phyloP scores from a whole-genome alignment of 805 yeast genomes.

The Zygosaccharomyces gambellarensis region DNA sequence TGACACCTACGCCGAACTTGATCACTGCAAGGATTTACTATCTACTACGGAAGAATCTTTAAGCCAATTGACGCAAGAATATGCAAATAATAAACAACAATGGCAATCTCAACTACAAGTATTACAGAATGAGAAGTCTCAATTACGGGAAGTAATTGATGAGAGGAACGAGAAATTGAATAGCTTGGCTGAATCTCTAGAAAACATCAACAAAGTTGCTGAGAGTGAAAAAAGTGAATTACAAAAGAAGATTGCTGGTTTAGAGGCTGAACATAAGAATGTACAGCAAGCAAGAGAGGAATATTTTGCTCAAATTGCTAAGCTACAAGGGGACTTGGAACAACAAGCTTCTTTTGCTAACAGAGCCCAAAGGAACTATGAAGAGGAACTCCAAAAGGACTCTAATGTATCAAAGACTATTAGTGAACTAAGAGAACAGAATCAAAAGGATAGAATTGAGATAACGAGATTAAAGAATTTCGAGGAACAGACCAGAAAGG shows the following conservation, averaged over 20 bases:
- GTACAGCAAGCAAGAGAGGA: constrained; percentile 19
- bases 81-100: constrained; percentile 41
- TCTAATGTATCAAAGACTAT: constrained; percentile 45
- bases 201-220: constrained; percentile 25
- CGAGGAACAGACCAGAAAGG: constrained; percentile 31
- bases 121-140: constrained; percentile 21
- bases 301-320: constrained; percentile 30
- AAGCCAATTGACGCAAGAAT: constrained; percentile 47
- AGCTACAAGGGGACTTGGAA: constrained; percentile 37
- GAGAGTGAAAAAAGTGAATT: constrained; percentile 23
- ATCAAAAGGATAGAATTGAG: constrained; percentile 29
- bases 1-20: constrained; percentile 51
- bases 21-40: constrained; percentile 61
- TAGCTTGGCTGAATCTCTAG: constrained; percentile 32
- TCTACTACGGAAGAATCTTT: constrained; percentile 64
- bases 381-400: constrained; percentile 50
- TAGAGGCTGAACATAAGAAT: constrained; percentile 28
- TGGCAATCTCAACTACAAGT: constrained; percentile 16
- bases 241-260: constrained; percentile 27
- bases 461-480: constrained; percentile 26
- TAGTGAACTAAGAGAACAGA: constrained; percentile 39
- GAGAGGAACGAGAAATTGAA: constrained; percentile 33
- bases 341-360: constrained; percentile 45
- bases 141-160: constrained; percentile 18
- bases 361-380: constrained; percentile 51